A percentile compares a stretch with the other conserved stretches of the same genome.
Conservation (phyloP, 2,329 filamentous ascomycete species). For the Zalaria obscura region DNA sequence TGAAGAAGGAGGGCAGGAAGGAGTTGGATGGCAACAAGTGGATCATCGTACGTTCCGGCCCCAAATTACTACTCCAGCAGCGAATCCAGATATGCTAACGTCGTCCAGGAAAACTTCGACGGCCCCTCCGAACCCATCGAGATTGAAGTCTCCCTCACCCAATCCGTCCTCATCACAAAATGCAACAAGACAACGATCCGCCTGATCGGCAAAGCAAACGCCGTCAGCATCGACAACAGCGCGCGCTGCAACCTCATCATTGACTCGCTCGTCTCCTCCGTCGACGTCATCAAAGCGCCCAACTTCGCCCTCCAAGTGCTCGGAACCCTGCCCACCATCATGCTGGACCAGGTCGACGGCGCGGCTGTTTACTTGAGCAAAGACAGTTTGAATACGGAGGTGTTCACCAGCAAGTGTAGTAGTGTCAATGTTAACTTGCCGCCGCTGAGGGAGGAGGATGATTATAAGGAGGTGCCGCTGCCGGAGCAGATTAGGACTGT, state of each 20-base stretch:
- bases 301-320: constrained; percentile 81
- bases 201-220: constrained; percentile 85
- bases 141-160: constrained; percentile 66
- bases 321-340: constrained; percentile 69
- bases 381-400: constrained; percentile 61
- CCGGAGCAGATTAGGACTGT: constrained; percentile 82
- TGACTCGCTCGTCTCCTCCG: constrained; percentile 75
- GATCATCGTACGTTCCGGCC: constrained; percentile 52
- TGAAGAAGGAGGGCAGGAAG: constrained; percentile 23
- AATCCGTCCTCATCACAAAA: constrained; percentile 82
- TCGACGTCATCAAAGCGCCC: constrained; percentile 89
- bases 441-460: constrained; percentile 54
- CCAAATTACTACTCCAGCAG: no score
- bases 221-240: constrained; percentile 90
- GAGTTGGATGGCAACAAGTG: constrained; percentile 63
- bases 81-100: background rate
- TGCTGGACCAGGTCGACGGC: constrained; percentile 87
- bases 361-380: constrained; percentile 76
- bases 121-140: constrained; percentile 58
- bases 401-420: constrained; percentile 80
- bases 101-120: constrained; percentile 71
- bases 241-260: constrained; percentile 71
- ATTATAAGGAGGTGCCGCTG: constrained; percentile 75
- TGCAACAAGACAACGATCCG: constrained; percentile 87
- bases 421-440: constrained; percentile 78